phyloP scores from a whole-genome alignment of 2,329 filamentous ascomycete genomes.

The Phoma sp. region DNA sequence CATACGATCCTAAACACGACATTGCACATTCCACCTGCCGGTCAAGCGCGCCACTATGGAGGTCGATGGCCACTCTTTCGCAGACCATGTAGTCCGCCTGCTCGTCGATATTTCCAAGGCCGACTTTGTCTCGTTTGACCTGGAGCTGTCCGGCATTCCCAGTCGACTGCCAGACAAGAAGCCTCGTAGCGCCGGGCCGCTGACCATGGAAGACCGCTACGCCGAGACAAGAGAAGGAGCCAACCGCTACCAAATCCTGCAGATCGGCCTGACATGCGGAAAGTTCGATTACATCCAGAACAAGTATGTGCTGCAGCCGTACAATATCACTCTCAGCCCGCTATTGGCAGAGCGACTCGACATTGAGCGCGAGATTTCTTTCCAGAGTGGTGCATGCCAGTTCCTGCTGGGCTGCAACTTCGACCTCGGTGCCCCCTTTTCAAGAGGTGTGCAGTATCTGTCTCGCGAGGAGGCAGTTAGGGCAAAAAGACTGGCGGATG shows the following conservation, averaged over 20 bases:
- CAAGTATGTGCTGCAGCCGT: constrained; percentile 65
- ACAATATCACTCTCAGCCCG: constrained; percentile 69
- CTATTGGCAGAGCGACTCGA: constrained; percentile 60
- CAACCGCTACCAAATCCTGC: constrained; percentile 67
- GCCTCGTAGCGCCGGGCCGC: constrained; percentile 47
- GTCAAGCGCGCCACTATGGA: constrained; percentile 57
- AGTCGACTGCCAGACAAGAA: constrained; percentile 46
- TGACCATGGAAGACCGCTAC: constrained; percentile 66
- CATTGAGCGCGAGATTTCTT: constrained; percentile 65
- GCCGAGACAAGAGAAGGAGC: constrained; percentile 65
- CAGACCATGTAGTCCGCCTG: constrained; percentile 59
- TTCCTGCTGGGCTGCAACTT: constrained; percentile 67
- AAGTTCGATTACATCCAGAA: constrained; percentile 57
- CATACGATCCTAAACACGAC: no score
- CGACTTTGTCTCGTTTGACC: constrained; percentile 68
- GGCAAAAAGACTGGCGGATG: constrained; percentile 53
- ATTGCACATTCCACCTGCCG: no score
- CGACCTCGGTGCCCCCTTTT: constrained; percentile 62
- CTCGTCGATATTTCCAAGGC: constrained; percentile 64
- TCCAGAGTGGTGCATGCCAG: constrained; percentile 65
- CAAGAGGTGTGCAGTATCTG: constrained; percentile 65
- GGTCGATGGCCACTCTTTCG: constrained; percentile 58
- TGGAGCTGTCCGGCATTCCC: constrained; percentile 70
- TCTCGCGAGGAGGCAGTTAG: constrained; percentile 63
- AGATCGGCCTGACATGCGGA: constrained; percentile 71